Evolutionary conservation across 768 basidiomycete species (phyloP).

Genomic region (Scleroderma bovista): DNA sequence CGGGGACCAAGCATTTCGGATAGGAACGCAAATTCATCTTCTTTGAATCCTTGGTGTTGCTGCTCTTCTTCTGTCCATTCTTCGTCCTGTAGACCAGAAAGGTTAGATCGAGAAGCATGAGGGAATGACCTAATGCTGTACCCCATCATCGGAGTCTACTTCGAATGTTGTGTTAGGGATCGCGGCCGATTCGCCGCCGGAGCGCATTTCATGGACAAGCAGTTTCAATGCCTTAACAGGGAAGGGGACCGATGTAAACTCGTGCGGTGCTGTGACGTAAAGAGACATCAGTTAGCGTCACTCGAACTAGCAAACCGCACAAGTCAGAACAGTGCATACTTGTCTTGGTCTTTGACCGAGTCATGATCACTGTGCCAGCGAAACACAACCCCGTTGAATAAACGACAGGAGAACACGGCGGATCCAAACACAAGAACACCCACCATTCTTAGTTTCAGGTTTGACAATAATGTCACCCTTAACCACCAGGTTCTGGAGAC

Average conservation of each 20-base stretch:
- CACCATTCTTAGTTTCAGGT: constrained; percentile 75
- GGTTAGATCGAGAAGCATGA: not conserved
- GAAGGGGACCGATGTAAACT: constrained; percentile 84
- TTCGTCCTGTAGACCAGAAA: constrained; percentile 50
- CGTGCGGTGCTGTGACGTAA: constrained; percentile 61
- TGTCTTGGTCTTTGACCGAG: constrained; percentile 81
- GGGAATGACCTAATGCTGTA: constrained; percentile 29
- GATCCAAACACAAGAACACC: constrained; percentile 27
- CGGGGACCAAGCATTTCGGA: constrained; percentile 78
- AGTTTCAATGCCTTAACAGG: constrained; percentile 90
- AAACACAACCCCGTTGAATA: constrained; percentile 14
- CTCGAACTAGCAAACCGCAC: constrained; percentile 1
- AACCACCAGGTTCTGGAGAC: constrained; percentile 63
- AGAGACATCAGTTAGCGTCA: constrained; percentile 17
- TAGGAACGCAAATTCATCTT: constrained; percentile 78
- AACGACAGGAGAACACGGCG: constrained; percentile 4
- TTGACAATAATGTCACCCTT: constrained; percentile 91
- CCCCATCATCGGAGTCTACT: constrained; percentile 73
- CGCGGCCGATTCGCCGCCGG: constrained; percentile 67
- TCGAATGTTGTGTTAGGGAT: constrained; percentile 56
- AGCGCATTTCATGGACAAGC: constrained; percentile 76
- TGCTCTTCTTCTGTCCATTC: constrained; percentile 94
- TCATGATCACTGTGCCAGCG: constrained; percentile 80
- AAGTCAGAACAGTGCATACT: constrained; percentile 47
- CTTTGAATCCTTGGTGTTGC: constrained; percentile 49